phyloP scores from a whole-genome alignment of 495 filamentous ascomycete species.

The Penicillium cataractarum region DNA sequence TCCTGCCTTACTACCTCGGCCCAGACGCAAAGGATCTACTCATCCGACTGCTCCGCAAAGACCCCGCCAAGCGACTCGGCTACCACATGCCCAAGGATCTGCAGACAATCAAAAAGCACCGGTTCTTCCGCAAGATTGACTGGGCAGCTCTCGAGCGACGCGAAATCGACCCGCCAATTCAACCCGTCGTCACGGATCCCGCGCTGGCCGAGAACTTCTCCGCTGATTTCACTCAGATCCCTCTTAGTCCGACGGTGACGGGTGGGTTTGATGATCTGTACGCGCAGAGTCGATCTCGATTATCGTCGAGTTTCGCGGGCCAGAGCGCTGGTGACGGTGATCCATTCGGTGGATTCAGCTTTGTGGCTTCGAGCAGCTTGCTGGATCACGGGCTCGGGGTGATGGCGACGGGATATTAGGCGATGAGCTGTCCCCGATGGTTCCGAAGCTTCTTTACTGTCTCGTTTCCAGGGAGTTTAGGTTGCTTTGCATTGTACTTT shows the following conservation, averaged over 20 bases:
- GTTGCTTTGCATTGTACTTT: not conserved
- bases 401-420: slow-evolving; percentile 34
- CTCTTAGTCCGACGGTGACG: slow-evolving; percentile 71
- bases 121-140: slow-evolving; percentile 96
- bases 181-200: slow-evolving; percentile 90
- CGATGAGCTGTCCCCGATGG: not conserved
- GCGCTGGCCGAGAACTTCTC: slow-evolving; percentile 95
- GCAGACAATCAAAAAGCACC: slow-evolving; percentile 82
- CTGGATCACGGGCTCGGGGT: slow-evolving; percentile 60
- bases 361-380: slow-evolving; percentile 85
- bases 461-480: not conserved
- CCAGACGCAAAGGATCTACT: slow-evolving; percentile 92
- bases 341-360: slow-evolving; percentile 94
- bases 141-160: slow-evolving; percentile 80
- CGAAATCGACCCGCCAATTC: slow-evolving; percentile 83
- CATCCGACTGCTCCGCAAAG: slow-evolving; percentile 84
- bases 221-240: slow-evolving; percentile 80
- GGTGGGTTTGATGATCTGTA: slow-evolving; percentile 40
- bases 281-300: slow-evolving; percentile 21
- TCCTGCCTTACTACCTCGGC: slow-evolving; percentile 83
- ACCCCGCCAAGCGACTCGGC: slow-evolving; percentile 85
- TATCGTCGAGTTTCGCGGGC: slow-evolving; percentile 27
- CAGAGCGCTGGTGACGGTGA: slow-evolving; percentile 55
- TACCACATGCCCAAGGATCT: slow-evolving; percentile 87
- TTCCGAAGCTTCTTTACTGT: not conserved